Evolutionary conservation across 495 filamentous ascomycete species (phyloP), one percentile per base, ranked within the genome.

Genomic region (Podospora comata): DNA sequence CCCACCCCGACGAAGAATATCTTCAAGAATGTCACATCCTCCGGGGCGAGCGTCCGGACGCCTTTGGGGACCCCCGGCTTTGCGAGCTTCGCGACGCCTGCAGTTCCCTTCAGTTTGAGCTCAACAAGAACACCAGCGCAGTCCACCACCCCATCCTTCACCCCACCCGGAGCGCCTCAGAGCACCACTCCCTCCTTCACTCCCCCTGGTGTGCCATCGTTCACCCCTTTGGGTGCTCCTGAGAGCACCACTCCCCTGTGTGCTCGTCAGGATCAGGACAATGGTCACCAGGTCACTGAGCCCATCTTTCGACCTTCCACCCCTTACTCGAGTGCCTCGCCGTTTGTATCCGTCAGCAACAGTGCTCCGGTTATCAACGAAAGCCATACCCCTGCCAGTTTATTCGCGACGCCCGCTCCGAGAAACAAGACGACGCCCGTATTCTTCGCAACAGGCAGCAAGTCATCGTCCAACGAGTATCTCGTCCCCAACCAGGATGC

Each of bases 1-100:
- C 93, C 94, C 11, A 99, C 95, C 13, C 95, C 95, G 2, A 98
- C 96, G 1, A 98, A 96, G 78, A 90, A 89, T 70, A 76, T 84
- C 3, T 70, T 70, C 73, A 79, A 72, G 73, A 75, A 68, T 26
- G 68, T 71, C 16, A 64, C 70, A 4, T 66, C 70, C 13, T 72
- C 72, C 44, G 70, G 56, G 7, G 67, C 70, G 53, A 59, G 68
- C 67, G 70, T 70, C 26, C 72, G 71, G 60, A 73, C 76, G 2
- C 76, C 77, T 6, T 60, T 67, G 11, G 60, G 68, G 27, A 70
- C 73, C 3, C 75, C 76, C 60, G 61, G 71, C n/a, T 73, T 78
- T 39, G 64, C 78, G 23, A 62, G 71, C n/a, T 73, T 78, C 30
- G 64, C 78, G 23, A 62, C 70, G 30, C 69, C 74, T 7, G 64